Evolutionary conservation across 192 early-diverging fungal genomes (phyloP).

Genomic region (Dissophora ornata): DNA sequence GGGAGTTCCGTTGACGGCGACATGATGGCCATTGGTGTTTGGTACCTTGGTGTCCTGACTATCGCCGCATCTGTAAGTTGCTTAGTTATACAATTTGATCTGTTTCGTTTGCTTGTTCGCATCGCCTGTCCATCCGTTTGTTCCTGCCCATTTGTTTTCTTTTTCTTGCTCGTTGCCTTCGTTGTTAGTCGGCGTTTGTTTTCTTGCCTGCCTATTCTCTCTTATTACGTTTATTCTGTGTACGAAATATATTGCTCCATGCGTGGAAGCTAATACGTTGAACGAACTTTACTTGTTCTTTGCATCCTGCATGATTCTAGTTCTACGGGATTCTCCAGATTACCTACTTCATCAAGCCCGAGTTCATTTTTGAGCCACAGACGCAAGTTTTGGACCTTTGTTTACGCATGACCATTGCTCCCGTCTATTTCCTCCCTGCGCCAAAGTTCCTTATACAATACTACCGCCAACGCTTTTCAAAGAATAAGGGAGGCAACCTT

Average conservation of each 20-base stretch:
- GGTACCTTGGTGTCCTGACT: constrained; percentile 31
- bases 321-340: constrained; percentile 12
- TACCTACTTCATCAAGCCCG: not conserved
- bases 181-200: too few species aligned
- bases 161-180: too few species aligned
- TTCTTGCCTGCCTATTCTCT: too few species aligned
- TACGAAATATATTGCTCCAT: too few species aligned
- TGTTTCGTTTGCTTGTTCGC: too few species aligned
- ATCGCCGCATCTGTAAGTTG: constrained; percentile 22
- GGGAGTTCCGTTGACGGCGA: constrained; percentile 34
- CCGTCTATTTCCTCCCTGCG: constrained; percentile 36
- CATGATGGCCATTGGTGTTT: constrained; percentile 43
- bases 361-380: constrained; percentile 13
- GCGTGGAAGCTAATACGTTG: too few species aligned
- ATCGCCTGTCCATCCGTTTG: too few species aligned
- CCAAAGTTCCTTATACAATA: constrained; percentile 24
- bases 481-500: constrained; percentile 9
- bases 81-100: not conserved
- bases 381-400: constrained; percentile 46
- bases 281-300: too few species aligned
- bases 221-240: too few species aligned
- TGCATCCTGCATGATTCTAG: too few species aligned
- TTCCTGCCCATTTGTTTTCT: too few species aligned
- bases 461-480: constrained; percentile 29
- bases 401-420: constrained; percentile 20